Evolutionary conservation across 73 alveolate genomes (phyloP).

Genomic region (Tetrahymena borealis): DNA sequence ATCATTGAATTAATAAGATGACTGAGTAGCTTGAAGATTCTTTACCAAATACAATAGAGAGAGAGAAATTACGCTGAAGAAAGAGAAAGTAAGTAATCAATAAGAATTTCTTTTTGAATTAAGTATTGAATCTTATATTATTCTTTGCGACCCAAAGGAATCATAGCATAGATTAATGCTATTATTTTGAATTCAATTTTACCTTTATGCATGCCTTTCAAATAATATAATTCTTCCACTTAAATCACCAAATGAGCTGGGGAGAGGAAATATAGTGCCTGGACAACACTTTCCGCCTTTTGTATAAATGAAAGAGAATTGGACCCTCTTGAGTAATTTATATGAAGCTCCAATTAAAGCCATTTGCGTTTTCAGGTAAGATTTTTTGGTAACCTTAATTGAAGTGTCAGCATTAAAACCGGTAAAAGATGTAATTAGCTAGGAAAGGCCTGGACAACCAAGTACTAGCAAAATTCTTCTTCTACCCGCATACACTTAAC

Average conservation of each 20-base stretch:
- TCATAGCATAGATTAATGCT: background rate
- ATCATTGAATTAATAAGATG: background rate
- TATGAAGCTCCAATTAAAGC: slow-evolving; percentile 3
- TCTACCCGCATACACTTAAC: background rate
- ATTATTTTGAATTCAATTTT: background rate
- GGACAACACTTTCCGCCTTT: background rate
- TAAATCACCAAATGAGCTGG: background rate
- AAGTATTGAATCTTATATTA: background rate
- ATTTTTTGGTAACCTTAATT: background rate
- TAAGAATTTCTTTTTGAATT: background rate
- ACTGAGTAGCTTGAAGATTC: background rate
- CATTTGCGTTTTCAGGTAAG: slow-evolving; percentile 2
- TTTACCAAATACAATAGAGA: background rate
- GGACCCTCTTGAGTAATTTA: slow-evolving; percentile 1
- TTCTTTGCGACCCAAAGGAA: background rate
- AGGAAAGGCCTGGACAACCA: slow-evolving; percentile 1
- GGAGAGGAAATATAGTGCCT: slow-evolving; percentile 1
- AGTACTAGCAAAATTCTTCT: background rate
- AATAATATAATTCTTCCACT: too few species aligned
- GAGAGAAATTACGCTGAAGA: background rate
- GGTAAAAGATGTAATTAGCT: background rate
- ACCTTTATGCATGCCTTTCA: background rate
- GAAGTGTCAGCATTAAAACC: background rate
- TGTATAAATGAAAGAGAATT: background rate
- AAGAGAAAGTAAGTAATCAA: background rate